A percentile compares a stretch with the other conserved stretches of the same genome.
Evolutionary conservation across 768 basidiomycete genomes (phyloP).

Genomic region (Termitomyces sp.): DNA sequence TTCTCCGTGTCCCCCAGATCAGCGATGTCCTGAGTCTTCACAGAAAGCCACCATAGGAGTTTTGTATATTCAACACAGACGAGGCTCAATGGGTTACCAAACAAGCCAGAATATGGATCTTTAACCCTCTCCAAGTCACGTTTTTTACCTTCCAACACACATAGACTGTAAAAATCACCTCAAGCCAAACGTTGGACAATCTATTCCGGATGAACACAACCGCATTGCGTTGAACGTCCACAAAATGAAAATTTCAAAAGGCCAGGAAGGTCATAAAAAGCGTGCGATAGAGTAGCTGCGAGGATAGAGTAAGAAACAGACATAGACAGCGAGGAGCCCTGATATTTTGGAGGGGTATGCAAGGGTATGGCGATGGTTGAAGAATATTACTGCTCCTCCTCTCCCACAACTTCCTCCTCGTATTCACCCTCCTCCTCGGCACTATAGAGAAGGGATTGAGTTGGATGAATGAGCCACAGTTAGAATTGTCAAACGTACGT

Average conservation of each 20-base stretch:
- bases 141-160: neutral
- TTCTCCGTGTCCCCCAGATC: neutral
- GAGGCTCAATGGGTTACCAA: no score
- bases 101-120: no score
- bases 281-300: conserved; percentile 29
- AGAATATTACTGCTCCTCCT: conserved; percentile 41
- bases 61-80: no score
- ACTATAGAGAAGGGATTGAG: conserved; percentile 32
- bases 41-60: no score
- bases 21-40: neutral
- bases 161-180: neutral
- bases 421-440: conserved; percentile 87
- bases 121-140: conserved; percentile 9
- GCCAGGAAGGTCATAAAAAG: conserved; percentile 28
- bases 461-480: neutral
- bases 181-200: conserved; percentile 6
- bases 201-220: neutral
- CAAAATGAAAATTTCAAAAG: conserved; percentile 18
- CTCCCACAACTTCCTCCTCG: conserved; percentile 66
- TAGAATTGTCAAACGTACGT: conserved; percentile 50
- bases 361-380: conserved; percentile 19
- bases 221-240: conserved; percentile 18
- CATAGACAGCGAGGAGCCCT: conserved; percentile 12
- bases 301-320: conserved; percentile 14
- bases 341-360: conserved; percentile 15